These are phyloP conservation scores for Syzygium oleosum DNA, from an alignment of 345 rosid species.

Conservation along the genomic window DNA sequence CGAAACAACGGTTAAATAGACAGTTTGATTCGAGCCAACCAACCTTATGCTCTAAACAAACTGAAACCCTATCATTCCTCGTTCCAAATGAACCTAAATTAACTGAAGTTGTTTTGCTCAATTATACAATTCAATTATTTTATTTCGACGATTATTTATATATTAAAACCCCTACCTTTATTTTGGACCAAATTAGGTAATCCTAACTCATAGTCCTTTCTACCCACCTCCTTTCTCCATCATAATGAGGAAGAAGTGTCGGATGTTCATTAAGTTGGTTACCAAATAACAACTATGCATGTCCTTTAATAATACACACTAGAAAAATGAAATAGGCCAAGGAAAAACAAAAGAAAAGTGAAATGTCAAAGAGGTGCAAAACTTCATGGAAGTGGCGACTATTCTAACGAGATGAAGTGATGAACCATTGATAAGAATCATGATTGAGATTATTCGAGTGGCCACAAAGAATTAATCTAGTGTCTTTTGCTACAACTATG, in stretches of 20 bases:
- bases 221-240: background rate
- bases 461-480: background rate
- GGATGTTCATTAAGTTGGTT: background rate
- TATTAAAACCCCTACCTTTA: background rate
- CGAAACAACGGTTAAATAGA: background rate
- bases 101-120: background rate
- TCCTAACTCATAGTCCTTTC: background rate
- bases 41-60: background rate
- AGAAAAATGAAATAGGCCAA: background rate
- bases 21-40: background rate
- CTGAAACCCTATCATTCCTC: background rate
- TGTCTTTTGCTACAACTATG: background rate
- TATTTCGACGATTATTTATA: background rate
- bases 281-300: background rate
- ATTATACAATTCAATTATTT: background rate
- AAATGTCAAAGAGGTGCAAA: background rate
- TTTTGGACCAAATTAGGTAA: background rate
- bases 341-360: background rate
- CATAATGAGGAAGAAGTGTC: background rate
- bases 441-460: background rate
- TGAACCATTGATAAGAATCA: background rate
- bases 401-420: background rate
- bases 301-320: background rate
- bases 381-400: background rate
- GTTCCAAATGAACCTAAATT: background rate